phyloP scores from a whole-genome alignment of 1,284 basidiomycete genomes.

The Cutaneotrichosporon spelunceum region DNA sequence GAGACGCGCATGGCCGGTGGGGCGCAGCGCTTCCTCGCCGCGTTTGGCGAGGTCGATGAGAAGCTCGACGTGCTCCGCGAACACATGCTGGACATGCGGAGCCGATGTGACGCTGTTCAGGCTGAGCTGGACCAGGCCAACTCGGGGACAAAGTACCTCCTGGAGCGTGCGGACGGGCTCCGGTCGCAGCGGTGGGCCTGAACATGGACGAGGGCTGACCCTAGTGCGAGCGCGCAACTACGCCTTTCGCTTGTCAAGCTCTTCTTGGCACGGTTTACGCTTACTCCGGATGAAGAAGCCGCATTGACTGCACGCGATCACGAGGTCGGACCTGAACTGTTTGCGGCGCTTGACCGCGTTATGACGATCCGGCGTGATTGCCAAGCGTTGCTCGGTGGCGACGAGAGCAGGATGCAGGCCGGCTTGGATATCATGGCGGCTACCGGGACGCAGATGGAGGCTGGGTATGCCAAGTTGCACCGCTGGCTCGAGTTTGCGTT shows the following conservation, averaged over 20 bases:
- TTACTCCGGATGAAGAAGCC: constrained; percentile 67
- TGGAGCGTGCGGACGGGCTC: constrained; percentile 80
- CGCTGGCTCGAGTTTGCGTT: constrained; percentile 85
- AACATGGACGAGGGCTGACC: neutral
- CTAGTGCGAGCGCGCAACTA: constrained; percentile 57
- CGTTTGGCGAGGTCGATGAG: constrained; percentile 84
- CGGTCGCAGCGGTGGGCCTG: constrained; percentile 67
- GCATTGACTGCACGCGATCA: constrained; percentile 75
- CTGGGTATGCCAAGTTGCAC: constrained; percentile 82
- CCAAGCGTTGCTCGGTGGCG: constrained; percentile 76
- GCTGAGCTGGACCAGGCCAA: constrained; percentile 70
- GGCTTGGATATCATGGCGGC: constrained; percentile 84
- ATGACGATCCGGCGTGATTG: constrained; percentile 80
- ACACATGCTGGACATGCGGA: constrained; percentile 72
- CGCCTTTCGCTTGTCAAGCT: constrained; percentile 69
- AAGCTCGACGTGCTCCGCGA: constrained; percentile 72
- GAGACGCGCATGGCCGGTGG: constrained; percentile 75
- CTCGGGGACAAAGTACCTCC: constrained; percentile 72
- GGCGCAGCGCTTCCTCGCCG: constrained; percentile 72
- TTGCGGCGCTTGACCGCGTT: constrained; percentile 81
- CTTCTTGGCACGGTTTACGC: constrained; percentile 81
- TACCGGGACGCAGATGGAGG: constrained; percentile 77
- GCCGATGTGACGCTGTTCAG: constrained; percentile 78
- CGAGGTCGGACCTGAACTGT: constrained; percentile 68
- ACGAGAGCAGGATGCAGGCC: constrained; percentile 71